Evolutionary conservation across 495 filamentous ascomycete genomes (phyloP).

Genomic region (Aspergillus hancockii): DNA sequence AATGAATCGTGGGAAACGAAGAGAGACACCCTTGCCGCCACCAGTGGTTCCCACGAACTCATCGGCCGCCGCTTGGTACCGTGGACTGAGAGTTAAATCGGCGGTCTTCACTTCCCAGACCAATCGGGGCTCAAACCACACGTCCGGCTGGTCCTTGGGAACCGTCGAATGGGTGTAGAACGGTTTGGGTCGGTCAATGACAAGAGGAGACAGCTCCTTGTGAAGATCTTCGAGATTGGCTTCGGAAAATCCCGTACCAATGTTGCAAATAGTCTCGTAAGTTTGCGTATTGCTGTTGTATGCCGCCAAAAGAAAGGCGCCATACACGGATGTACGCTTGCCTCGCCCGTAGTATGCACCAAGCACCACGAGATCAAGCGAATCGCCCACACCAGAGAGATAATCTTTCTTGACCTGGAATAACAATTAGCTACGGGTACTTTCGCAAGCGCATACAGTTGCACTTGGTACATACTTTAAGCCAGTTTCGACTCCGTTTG

Average conservation of each 20-base stretch:
- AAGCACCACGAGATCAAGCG: conserved; percentile 91
- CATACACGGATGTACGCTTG: conserved; percentile 92
- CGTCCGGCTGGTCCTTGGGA: conserved; percentile 91
- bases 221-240: conserved; percentile 81
- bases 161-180: conserved; percentile 86
- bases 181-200: conserved; percentile 88
- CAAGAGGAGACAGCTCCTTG: conserved; percentile 62
- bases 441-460: background rate
- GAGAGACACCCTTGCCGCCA: conserved; percentile 79
- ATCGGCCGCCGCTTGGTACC: conserved; percentile 80
- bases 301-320: conserved; percentile 91
- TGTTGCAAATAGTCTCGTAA: conserved; percentile 97
- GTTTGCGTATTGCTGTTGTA: conserved; percentile 77
- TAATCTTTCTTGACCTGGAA: conserved; percentile 93
- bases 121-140: conserved; percentile 92
- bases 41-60: conserved; percentile 55
- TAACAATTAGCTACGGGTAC: conserved; percentile 18
- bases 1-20: conserved; percentile 91
- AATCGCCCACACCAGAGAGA: conserved; percentile 88
- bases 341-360: conserved; percentile 93
- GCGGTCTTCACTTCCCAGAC: conserved; percentile 99
- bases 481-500: conserved; percentile 94
- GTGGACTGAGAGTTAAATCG: conserved; percentile 86
- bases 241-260: conserved; percentile 96
- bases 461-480: conserved; percentile 64